These are phyloP conservation scores for Arabidopsis arenosa DNA, from an alignment of 345 rosid species.

Conservation along the genomic window DNA sequence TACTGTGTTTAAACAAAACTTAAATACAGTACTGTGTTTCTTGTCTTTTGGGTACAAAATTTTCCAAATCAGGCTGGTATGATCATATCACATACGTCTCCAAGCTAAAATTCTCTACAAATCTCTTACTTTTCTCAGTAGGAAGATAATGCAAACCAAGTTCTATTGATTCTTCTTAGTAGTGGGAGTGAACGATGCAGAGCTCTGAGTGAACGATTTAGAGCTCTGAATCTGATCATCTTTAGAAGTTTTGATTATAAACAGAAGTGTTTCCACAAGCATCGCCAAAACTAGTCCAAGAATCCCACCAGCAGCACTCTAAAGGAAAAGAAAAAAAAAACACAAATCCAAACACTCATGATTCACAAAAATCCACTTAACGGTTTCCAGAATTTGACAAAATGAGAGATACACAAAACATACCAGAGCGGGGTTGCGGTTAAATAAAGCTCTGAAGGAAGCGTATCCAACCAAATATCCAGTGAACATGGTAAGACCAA, in stretches of 20 bases:
- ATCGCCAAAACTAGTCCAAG: conserved; percentile 85
- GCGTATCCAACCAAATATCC: conserved; percentile 88
- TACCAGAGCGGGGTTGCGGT: conserved; percentile 77
- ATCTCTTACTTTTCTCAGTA: not conserved
- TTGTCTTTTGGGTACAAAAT: conserved; percentile 5
- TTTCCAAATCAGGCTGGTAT: not conserved
- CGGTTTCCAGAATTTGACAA: not conserved
- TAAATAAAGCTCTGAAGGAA: conserved; percentile 85
- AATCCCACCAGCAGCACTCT: conserved; percentile 97
- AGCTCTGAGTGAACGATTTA: conserved; percentile 46
- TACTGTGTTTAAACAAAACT: conserved; percentile 7
- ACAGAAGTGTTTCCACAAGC: conserved; percentile 91
- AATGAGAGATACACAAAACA: not conserved
- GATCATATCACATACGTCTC: not conserved
- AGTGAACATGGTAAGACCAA: conserved; percentile 84
- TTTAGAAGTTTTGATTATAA: conserved; percentile 73
- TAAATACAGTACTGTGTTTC: not conserved
- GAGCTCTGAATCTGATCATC: conserved; percentile 48
- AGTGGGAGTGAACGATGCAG: conserved; percentile 50
- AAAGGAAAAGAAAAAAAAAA: conserved; percentile 30
- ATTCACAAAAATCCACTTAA: not conserved
- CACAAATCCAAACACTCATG: not conserved
- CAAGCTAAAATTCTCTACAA: conserved; percentile 18
- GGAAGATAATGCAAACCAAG: conserved; percentile 5
- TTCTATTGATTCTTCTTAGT: conserved; percentile 74